Conservation (phyloP, 371 early-diverging fungal species). For the Quaeritorhiza haematococci region DNA sequence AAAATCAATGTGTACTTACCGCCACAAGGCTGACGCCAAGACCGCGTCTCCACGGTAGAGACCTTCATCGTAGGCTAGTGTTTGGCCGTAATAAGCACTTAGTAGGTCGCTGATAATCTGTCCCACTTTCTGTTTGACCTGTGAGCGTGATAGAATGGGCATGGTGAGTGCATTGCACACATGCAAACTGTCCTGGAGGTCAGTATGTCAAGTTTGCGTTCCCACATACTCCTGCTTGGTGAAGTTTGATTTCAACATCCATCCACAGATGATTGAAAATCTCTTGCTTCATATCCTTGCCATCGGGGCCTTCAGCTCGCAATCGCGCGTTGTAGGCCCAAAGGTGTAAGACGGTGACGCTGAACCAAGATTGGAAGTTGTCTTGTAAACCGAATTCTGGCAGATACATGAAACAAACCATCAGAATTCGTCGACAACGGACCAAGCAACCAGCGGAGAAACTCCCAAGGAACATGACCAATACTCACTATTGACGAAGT, state of each 20-base stretch:
- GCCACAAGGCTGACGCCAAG: constrained; percentile 90
- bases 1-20: constrained; percentile 44
- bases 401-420: too few relatives aligned
- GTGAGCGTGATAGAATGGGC: not conserved
- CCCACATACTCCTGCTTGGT: constrained; percentile 37
- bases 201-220: too few relatives aligned
- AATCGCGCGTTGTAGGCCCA: constrained; percentile 88
- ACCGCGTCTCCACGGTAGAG: constrained; percentile 84
- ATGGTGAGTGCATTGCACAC: not conserved
- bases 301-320: constrained; percentile 31
- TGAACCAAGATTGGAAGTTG: constrained; percentile 94
- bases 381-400: constrained; percentile 64
- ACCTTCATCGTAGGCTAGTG: constrained; percentile 91
- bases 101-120: constrained; percentile 66
- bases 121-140: constrained; percentile 22
- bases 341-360: constrained; percentile 81
- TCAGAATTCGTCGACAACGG: too few relatives aligned
- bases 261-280: constrained; percentile 84
- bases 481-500: constrained; percentile 24
- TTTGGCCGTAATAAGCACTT: constrained; percentile 82
- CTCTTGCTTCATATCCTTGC: constrained; percentile 76
- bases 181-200: too few relatives aligned
- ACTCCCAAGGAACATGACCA: too few relatives aligned
- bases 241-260: constrained; percentile 67
- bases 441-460: too few relatives aligned